Base-by-base conservation (phyloP, 2,329 filamentous ascomycete genomes). In the Lachnellula occidentalis region DNA sequence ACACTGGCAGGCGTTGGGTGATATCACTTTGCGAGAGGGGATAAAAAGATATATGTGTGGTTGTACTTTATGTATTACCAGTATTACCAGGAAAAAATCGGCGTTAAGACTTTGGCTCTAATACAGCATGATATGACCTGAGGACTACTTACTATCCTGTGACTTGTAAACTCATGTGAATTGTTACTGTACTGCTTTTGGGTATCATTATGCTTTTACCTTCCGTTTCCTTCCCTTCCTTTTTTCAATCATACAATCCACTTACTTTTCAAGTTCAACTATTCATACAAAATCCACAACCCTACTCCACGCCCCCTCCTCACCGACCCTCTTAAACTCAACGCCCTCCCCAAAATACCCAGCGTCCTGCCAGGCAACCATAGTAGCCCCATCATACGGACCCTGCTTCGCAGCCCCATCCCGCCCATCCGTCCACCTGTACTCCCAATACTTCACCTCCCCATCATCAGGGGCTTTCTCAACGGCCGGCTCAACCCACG, bases 341-440 rank as follows among this genome's bases (percentile, higher is more conserved):
- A 96, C 90, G 0, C 89, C 90, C 60, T 94, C 87, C 12, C 85
- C 87, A 72, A 99, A 99, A 69, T 97, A 97, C 2, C 94, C 94
- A 22, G 90, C 90, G 58, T 89, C 84, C 62, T 87, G 84, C 94
- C 94, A 99, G 2, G 89, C 88, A 64, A 85, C 82, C 94, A 99
- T 97, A 37, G 87, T 92, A 5, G 78, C 70, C 7, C 80, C 82
- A 67, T 96, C 90, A 70, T 91, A 99, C 0, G 94, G 92, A 0
- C 94, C 94, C 70, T 99, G 90, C 55, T 81, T 80, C 47, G 82
- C 80, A 11, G 82, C 89, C 27, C 83, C 87, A 66, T 96, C 92
- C 41, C 91, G 80, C 17, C 89, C 90, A 69, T 96, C 91, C 39
- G 84, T 86, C 94, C 94, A 99, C 55, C 90, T 81, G 70, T 90